These are phyloP conservation scores for Paracorniculantispora psalliotae DNA, from an alignment of 2,329 filamentous ascomycete species.

Conservation along the genomic window DNA sequence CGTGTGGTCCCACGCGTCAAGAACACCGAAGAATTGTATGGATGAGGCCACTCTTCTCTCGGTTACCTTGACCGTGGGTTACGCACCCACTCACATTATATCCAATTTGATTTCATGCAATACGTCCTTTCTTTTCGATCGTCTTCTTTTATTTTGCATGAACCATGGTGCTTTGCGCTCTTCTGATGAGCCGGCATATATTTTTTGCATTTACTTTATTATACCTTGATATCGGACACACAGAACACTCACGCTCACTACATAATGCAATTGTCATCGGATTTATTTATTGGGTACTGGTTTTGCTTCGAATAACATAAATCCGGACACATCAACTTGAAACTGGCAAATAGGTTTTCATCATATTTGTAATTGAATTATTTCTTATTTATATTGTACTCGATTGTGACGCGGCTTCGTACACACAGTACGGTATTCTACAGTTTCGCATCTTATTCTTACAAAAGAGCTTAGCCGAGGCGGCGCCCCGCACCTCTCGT, in stretches of 20 bases:
- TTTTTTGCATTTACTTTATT: background rate
- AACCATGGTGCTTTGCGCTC: background rate
- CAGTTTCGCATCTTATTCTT: background rate
- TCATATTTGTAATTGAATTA: background rate
- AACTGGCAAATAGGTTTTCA: background rate
- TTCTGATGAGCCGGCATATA: background rate
- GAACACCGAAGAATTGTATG: background rate
- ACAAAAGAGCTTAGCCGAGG: conserved; percentile 40
- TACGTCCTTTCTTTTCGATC: background rate
- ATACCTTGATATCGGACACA: background rate
- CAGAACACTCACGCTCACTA: background rate
- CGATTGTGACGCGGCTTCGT: background rate
- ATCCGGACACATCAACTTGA: background rate
- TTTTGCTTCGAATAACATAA: background rate
- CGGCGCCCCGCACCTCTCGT: conserved; percentile 58
- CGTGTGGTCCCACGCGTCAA: background rate
- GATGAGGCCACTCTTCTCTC: background rate
- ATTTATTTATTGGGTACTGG: background rate
- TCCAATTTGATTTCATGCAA: background rate
- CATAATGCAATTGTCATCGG: background rate
- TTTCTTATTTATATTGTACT: background rate
- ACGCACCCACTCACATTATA: background rate
- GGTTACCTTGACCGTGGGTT: background rate
- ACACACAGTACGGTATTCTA: background rate
- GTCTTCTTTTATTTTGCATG: background rate